Conservation (phyloP, 768 basidiomycete genomes). For the Termitomyces sp. region DNA sequence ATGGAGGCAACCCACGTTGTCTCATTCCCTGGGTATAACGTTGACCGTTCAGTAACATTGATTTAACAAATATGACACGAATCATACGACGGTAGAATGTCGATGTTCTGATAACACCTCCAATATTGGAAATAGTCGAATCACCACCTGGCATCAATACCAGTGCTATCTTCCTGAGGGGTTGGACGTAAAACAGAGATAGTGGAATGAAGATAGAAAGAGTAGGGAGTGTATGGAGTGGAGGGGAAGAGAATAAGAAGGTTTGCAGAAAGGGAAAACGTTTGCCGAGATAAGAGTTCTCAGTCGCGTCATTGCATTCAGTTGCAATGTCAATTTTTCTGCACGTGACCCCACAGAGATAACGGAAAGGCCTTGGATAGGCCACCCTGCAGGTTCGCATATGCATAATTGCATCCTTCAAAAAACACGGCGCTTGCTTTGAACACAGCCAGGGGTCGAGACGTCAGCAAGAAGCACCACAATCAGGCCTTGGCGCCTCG, state of each 20-base stretch:
- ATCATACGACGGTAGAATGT: conserved; percentile 13
- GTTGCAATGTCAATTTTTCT: neutral
- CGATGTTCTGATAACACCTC: conserved; percentile 1
- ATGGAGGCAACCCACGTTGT: conserved; percentile 11
- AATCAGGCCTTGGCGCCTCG: neutral
- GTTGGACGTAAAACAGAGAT: neutral
- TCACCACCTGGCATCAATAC: conserved; percentile 9
- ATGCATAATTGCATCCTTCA: too few relatives aligned
- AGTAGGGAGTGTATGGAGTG: neutral
- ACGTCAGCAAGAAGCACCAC: neutral
- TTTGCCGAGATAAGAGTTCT: conserved; percentile 18
- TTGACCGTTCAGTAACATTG: neutral
- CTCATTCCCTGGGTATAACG: conserved; percentile 12
- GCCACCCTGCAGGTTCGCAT: neutral
- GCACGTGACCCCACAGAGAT: conserved; percentile 9
- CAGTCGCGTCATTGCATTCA: conserved; percentile 1
- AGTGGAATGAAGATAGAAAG: neutral
- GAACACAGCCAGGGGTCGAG: too few relatives aligned
- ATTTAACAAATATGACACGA: neutral
- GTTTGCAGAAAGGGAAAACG: conserved; percentile 2
- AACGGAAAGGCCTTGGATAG: conserved; percentile 6
- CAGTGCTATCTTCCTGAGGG: too few relatives aligned
- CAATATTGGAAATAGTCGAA: conserved; percentile 1
- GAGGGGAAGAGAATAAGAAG: neutral
- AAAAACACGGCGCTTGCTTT: too few relatives aligned